These are phyloP conservation scores for Chrysophaeum taylorii DNA, from an alignment of 352 stramenopile genomes.

Conservation along the genomic window DNA sequence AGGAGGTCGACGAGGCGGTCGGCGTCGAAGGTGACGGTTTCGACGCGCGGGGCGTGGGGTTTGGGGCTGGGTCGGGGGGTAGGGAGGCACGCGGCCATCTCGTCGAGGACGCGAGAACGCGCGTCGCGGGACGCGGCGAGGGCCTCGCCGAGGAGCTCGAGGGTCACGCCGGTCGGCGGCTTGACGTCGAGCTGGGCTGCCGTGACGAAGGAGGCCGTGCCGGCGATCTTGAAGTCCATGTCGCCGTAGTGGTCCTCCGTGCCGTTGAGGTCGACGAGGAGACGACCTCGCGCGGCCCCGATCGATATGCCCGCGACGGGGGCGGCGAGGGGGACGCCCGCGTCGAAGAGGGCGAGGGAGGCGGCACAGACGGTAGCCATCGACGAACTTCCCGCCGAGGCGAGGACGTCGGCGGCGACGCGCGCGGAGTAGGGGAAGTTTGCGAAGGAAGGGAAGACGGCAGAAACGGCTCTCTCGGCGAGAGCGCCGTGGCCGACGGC, in stretches of 20 bases:
- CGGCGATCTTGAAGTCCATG: conserved; percentile 94
- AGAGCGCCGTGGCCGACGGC: conserved; percentile 79
- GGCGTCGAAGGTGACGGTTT: conserved; percentile 43
- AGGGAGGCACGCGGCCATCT: conserved; percentile 14
- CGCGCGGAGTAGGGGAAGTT: conserved; percentile 85
- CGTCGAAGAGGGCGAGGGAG: conserved; percentile 78
- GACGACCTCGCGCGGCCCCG: conserved; percentile 54
- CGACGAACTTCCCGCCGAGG: conserved; percentile 78
- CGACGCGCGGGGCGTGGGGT: conserved; percentile 35
- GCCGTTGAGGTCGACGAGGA: conserved; percentile 80
- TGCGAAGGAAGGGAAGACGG: conserved; percentile 65
- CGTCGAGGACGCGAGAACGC: not conserved
- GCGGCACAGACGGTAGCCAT: conserved; percentile 83
- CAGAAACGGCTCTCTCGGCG: conserved; percentile 79
- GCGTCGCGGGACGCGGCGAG: conserved; percentile 31
- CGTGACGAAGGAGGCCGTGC: conserved; percentile 70
- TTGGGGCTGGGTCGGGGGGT: conserved; percentile 23
- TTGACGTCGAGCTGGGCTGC: conserved; percentile 85
- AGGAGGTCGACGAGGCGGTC: conserved; percentile 42
- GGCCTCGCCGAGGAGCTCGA: conserved; percentile 65
- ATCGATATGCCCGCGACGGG: conserved; percentile 78
- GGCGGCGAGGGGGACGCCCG: conserved; percentile 60
- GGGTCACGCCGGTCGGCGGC: conserved; percentile 60
- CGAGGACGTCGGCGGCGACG: conserved; percentile 81
- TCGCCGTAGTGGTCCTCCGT: conserved; percentile 90